Base-by-base conservation (phyloP, 2,329 filamentous ascomycete species). In the Amylocarpus encephaloides region DNA sequence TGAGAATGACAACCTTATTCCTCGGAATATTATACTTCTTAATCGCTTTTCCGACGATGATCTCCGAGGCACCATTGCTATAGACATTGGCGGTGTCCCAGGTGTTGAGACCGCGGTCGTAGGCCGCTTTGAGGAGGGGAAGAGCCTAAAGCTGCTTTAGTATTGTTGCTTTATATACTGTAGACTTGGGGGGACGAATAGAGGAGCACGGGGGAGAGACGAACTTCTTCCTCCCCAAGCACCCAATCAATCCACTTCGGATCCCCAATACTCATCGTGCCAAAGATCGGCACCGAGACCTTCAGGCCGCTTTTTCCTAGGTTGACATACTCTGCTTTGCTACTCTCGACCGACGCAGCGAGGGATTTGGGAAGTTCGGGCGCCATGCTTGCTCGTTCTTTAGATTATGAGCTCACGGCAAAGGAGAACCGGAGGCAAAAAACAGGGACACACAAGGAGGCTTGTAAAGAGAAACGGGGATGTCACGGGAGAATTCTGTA, bases 221-320 rank as follows among this genome's bases (percentile, higher is more conserved):
- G n/a, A 49, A 76, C 73, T 57, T 77, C 72, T 13, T 75, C 77
- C 61, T 83, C 80, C 34, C 77, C 71, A 43, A 82, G 59, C n/a
- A 76, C 74, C 79, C 79, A 84, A 4, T 68, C 61, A 48, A 76
- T 70, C 62, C 74, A 76, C 36, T 73, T 65, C 1, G 69, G 63
- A 52, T 73, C 69, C 18, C 82, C 82, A 52, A 82, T 78, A 61
- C 72, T 76, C 82, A 85, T 85, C 52, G 75, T 74, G 0, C 83
- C 83, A 35, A 86, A 70, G 49, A 86, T 81, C 36, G 83, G 77
- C 44, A 78, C 74, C 0, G 81, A 85, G 39, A 85, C 71, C 47
- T 75, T 75, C 12, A 86, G 75, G 30, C 83, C 82, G 45, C 74
- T 79, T 52, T 74, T 77, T 32, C 83, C 82, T 9, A 86, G 71